phyloP scores from a whole-genome alignment of 1,284 basidiomycete species.

The Mycena sp. region DNA sequence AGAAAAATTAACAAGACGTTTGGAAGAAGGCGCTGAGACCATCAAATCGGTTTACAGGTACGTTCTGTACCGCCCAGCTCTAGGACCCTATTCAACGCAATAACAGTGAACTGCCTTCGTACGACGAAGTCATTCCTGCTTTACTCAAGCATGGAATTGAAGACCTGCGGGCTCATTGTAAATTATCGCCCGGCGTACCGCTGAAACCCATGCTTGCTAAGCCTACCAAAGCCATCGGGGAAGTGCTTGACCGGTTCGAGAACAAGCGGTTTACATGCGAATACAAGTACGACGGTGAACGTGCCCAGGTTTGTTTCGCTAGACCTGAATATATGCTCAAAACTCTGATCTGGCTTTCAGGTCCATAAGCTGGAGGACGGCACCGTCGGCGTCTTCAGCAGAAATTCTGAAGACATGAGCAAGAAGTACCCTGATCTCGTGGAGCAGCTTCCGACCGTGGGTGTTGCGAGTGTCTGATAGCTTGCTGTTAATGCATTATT shows the following conservation, averaged over 20 bases:
- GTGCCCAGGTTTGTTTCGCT: slow-evolving; percentile 77
- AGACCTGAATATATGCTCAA: background rate
- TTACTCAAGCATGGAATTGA: slow-evolving; percentile 85
- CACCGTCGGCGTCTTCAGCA: slow-evolving; percentile 88
- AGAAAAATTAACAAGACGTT: slow-evolving; percentile 76
- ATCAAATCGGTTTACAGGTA: slow-evolving; percentile 96
- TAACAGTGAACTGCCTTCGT: slow-evolving; percentile 89
- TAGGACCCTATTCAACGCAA: background rate
- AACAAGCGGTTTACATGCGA: slow-evolving; percentile 97
- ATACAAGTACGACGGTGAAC: slow-evolving; percentile 99
- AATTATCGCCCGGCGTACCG: slow-evolving; percentile 94
- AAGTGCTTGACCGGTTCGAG: slow-evolving; percentile 98
- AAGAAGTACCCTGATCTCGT: slow-evolving; percentile 99
- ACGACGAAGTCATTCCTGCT: slow-evolving; percentile 95
- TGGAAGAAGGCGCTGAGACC: slow-evolving; percentile 84
- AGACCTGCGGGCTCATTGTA: slow-evolving; percentile 80
- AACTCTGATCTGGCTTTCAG: slow-evolving; percentile 43
- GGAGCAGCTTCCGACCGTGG: slow-evolving; percentile 88
- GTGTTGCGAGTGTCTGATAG: slow-evolving; percentile 35
- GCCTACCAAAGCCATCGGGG: slow-evolving; percentile 98
- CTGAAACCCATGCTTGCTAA: slow-evolving; percentile 99
- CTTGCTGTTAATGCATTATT: background rate
- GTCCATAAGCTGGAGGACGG: slow-evolving; percentile 88
- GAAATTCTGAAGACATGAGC: slow-evolving; percentile 99
- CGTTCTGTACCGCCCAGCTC: slow-evolving; percentile 21